Conservation (phyloP, 2,329 filamentous ascomycete genomes). For the Aschersonia sp. region DNA sequence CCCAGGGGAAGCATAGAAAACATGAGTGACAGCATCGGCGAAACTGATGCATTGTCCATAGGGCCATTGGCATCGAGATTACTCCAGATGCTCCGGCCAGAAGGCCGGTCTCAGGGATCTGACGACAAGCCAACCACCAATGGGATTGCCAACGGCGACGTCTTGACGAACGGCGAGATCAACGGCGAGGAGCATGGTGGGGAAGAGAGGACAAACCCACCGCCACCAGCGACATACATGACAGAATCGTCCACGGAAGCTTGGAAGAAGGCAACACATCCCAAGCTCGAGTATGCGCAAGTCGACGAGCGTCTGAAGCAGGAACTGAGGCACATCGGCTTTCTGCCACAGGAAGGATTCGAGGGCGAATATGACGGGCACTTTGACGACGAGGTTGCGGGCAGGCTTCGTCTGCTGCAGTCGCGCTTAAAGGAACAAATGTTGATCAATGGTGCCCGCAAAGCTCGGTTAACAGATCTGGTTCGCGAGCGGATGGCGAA, state of each 20-base stretch:
- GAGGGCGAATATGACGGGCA: conserved; percentile 75
- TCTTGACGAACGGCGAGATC: conserved; percentile 36
- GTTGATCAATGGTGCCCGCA: conserved; percentile 80
- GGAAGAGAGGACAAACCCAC: conserved; percentile 21
- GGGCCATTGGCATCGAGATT: conserved; percentile 76
- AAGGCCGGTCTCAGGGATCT: conserved; percentile 39
- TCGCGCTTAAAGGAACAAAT: conserved; percentile 68
- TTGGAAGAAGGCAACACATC: conserved; percentile 65
- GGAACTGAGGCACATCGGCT: conserved; percentile 81
- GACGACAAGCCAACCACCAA: conserved; percentile 45
- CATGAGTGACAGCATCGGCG: conserved; percentile 72
- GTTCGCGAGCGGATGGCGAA: conserved; percentile 88
- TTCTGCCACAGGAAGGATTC: conserved; percentile 53
- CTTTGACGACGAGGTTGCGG: conserved; percentile 87
- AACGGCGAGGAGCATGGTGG: conserved; percentile 17
- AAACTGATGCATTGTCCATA: conserved; percentile 79
- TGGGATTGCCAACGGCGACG: conserved; percentile 37
- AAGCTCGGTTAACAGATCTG: conserved; percentile 71
- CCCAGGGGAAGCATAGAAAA: conserved; percentile 75
- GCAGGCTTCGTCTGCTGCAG: conserved; percentile 75
- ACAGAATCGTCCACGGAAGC: conserved; percentile 59
- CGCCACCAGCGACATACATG: conserved; percentile 65
- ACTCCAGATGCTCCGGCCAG: conserved; percentile 67
- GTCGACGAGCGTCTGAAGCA: conserved; percentile 85
- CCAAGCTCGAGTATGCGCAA: conserved; percentile 69